These are phyloP conservation scores for Chalaropsis ovoidea DNA, from an alignment of 2,329 filamentous ascomycete genomes.

Conservation along the genomic window DNA sequence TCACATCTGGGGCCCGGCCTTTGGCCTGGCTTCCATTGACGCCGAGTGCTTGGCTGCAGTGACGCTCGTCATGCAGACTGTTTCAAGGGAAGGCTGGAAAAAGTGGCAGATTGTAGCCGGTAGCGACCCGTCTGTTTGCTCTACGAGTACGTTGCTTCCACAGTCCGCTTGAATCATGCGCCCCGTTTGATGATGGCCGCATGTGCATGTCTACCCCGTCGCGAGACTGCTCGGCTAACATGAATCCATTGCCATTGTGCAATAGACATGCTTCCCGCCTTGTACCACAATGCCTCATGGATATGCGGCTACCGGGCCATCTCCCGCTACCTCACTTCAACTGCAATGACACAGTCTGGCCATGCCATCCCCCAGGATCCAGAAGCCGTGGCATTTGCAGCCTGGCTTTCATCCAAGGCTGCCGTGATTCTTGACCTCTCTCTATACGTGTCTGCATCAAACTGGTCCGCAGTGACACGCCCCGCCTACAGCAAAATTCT, in stretches of 20 bases:
- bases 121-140: constrained; percentile 60
- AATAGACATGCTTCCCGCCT: constrained; percentile 46
- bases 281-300: constrained; percentile 44
- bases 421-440: constrained; percentile 72
- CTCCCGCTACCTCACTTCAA: constrained; percentile 43
- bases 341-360: constrained; percentile 29
- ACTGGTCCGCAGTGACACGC: constrained; percentile 68
- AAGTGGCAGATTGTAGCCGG: constrained; percentile 61
- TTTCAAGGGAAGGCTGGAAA: constrained; percentile 17
- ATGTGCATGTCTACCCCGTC: constrained; percentile 17
- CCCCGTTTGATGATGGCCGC: constrained; percentile 9
- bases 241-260: background rate
- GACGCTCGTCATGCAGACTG: constrained; percentile 53
- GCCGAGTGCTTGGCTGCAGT: constrained; percentile 79
- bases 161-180: background rate
- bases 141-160: constrained; percentile 51
- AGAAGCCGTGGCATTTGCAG: constrained; percentile 45
- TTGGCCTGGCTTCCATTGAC: constrained; percentile 81
- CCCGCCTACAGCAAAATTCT: constrained; percentile 72
- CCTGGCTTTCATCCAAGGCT: constrained; percentile 66
- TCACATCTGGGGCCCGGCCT: constrained; percentile 83
- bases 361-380: constrained; percentile 33
- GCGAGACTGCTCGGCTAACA: background rate
- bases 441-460: constrained; percentile 80
- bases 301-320: constrained; percentile 53